These are phyloP conservation scores for Talaromyces sp. DNA, from an alignment of 2,329 filamentous ascomycete species.

Conservation along the genomic window DNA sequence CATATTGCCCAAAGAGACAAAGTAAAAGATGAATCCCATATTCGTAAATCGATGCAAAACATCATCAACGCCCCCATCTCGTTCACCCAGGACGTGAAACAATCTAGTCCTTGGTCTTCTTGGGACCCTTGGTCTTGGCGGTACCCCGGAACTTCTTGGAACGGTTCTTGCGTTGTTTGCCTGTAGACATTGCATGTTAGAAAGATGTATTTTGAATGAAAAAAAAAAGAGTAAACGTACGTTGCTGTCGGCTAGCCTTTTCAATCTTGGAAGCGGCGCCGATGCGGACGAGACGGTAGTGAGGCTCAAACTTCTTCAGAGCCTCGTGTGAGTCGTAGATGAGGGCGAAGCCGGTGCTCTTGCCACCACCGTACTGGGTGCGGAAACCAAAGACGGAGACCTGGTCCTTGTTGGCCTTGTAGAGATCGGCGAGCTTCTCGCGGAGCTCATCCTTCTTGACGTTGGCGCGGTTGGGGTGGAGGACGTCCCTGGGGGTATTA, in stretches of 20 bases:
- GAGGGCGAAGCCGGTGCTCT: constrained; percentile 98
- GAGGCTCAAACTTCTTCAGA: constrained; percentile 99
- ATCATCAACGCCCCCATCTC: constrained; percentile 8
- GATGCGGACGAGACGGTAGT: constrained; percentile 93
- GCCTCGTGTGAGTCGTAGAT: constrained; percentile 98
- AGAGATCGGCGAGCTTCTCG: constrained; percentile 86
- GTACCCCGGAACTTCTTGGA: constrained; percentile 97
- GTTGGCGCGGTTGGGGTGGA: constrained; percentile 97
- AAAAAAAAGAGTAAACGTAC: constrained; percentile 58
- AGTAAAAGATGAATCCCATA: constrained; percentile 1
- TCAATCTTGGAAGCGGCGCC: constrained; percentile 91
- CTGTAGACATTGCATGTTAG: constrained; percentile 47
- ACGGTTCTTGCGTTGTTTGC: constrained; percentile 99
- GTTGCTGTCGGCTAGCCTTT: constrained; percentile 97
- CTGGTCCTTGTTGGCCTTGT: constrained; percentile 98
- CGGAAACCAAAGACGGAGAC: constrained; percentile 97
- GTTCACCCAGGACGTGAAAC: constrained; percentile 1
- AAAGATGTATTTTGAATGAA: not conserved
- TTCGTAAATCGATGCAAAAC: constrained; percentile 3
- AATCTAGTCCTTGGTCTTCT: constrained; percentile 81
- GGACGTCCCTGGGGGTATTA: constrained; percentile 73
- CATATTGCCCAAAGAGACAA: constrained; percentile 1
- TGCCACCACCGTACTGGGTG: constrained; percentile 99
- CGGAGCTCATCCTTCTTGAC: constrained; percentile 99
- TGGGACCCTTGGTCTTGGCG: constrained; percentile 96